phyloP scores from a whole-genome alignment of 139 green algal species.

The Tetratostichococcus sp. region DNA sequence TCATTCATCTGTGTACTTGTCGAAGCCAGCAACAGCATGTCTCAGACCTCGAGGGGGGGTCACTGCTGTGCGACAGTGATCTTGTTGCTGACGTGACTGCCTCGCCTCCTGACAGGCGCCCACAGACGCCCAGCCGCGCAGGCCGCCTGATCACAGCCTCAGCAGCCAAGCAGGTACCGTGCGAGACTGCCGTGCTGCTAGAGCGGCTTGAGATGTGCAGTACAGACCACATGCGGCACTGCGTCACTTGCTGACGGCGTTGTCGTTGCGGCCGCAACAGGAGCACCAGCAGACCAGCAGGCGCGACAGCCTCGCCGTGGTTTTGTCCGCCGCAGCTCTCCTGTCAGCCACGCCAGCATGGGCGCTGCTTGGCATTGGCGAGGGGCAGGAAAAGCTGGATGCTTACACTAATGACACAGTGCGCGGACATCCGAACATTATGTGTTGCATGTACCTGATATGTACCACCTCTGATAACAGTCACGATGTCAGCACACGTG shows the following conservation, averaged over 20 bases:
- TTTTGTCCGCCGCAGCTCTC: slow-evolving; percentile 21
- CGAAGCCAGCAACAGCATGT: too few species aligned
- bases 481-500: not conserved
- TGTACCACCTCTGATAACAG: not conserved
- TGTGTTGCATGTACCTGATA: not conserved
- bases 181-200: too few species aligned
- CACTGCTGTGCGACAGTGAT: too few species aligned
- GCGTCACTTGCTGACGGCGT: not conserved
- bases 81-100: too few species aligned
- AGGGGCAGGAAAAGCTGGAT: slow-evolving; percentile 35
- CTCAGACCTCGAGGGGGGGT: too few species aligned
- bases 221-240: not conserved
- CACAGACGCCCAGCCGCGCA: not conserved
- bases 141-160: not conserved
- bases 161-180: not conserved
- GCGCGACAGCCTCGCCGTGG: slow-evolving; percentile 24
- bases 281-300: not conserved
- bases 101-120: not conserved
- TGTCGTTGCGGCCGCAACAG: not conserved
- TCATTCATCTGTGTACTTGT: too few species aligned
- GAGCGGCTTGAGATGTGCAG: too few species aligned
- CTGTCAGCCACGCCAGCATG: slow-evolving; percentile 38
- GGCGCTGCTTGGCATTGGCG: slow-evolving; percentile 61
- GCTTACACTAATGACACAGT: slow-evolving; percentile 56
- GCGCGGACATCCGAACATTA: too few species aligned